Percentiles rank a stretch among this genome's conserved stretches.
Conservation (phyloP, 192 early-diverging fungal species). For the Phlyctochytrium arcticum region DNA sequence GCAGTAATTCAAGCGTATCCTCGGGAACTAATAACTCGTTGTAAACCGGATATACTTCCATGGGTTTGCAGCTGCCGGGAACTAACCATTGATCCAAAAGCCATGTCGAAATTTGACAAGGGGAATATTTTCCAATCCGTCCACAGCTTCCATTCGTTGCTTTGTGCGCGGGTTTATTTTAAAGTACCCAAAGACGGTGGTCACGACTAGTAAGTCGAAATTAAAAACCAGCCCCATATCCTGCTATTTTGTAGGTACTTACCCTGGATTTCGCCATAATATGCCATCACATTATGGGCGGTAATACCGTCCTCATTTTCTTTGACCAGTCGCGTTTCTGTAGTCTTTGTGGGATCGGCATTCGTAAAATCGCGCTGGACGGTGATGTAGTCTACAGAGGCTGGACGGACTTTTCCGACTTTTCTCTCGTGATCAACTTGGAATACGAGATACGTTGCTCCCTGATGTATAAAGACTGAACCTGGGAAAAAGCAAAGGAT, state of each 20-base stretch:
- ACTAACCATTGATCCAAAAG: conserved; percentile 46
- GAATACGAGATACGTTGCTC: conserved; percentile 48
- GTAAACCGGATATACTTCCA: not conserved
- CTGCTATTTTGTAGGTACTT: not conserved
- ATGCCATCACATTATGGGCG: no score
- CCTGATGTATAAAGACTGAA: conserved; percentile 59
- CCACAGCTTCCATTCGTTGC: conserved; percentile 45
- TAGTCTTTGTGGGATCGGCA: conserved; percentile 39
- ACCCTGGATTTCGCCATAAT: conserved; percentile 11
- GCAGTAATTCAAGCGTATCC: conserved; percentile 11
- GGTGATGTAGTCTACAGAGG: conserved; percentile 51
- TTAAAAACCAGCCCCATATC: conserved; percentile 4
- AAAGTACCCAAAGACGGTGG: conserved; percentile 55
- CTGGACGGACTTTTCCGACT: conserved; percentile 41
- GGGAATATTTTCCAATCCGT: conserved; percentile 45
- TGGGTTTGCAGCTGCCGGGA: not conserved
- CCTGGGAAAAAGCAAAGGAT: conserved; percentile 31
- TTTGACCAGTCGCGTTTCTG: conserved; percentile 1
- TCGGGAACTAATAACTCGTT: conserved; percentile 3
- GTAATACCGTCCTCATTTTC: no score
- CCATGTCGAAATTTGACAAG: conserved; percentile 32
- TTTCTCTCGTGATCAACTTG: conserved; percentile 45
- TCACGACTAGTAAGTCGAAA: conserved; percentile 32
- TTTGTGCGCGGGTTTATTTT: conserved; percentile 43
- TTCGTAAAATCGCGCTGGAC: conserved; percentile 49